These are phyloP conservation scores for Ustilago esculenta DNA, from an alignment of 1,284 basidiomycete genomes.

Conservation along the genomic window DNA sequence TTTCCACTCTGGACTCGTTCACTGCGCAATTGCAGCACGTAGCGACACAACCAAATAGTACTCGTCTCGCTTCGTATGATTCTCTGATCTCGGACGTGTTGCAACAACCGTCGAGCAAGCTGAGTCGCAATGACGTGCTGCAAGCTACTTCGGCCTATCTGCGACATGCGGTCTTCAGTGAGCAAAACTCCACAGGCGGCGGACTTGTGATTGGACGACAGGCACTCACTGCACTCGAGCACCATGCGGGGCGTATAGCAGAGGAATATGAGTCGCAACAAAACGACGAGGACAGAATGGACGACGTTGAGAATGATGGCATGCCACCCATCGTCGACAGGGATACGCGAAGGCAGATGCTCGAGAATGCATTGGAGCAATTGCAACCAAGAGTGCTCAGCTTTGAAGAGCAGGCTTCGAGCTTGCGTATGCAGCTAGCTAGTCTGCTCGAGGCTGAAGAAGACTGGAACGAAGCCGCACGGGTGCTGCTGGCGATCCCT, in stretches of 20 bases:
- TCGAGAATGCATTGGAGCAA: slow-evolving; percentile 77
- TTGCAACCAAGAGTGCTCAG: slow-evolving; percentile 81
- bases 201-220: slow-evolving; percentile 85
- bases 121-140: slow-evolving; percentile 23
- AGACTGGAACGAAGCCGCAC: slow-evolving; percentile 90
- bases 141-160: slow-evolving; percentile 70
- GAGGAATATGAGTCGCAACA: slow-evolving; percentile 73
- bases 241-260: slow-evolving; percentile 69
- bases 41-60: slow-evolving; percentile 33
- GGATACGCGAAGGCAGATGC: slow-evolving; percentile 70
- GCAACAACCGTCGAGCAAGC: slow-evolving; percentile 15
- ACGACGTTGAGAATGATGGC: slow-evolving; percentile 23
- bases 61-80: slow-evolving; percentile 23
- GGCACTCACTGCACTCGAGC: slow-evolving; percentile 79
- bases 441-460: slow-evolving; percentile 88
- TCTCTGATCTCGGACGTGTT: slow-evolving; percentile 29
- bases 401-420: slow-evolving; percentile 91
- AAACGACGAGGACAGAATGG: slow-evolving; percentile 27
- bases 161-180: slow-evolving; percentile 79
- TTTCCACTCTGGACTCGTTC: slow-evolving; percentile 19
- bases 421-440: slow-evolving; percentile 84
- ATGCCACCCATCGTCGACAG: slow-evolving; percentile 41
- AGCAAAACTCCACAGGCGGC: slow-evolving; percentile 70
- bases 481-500: slow-evolving; percentile 87
- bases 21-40: slow-evolving; percentile 28